Evolutionary conservation across 352 stramenopile genomes (phyloP).

Genomic region (Pythium aphanidermatum): DNA sequence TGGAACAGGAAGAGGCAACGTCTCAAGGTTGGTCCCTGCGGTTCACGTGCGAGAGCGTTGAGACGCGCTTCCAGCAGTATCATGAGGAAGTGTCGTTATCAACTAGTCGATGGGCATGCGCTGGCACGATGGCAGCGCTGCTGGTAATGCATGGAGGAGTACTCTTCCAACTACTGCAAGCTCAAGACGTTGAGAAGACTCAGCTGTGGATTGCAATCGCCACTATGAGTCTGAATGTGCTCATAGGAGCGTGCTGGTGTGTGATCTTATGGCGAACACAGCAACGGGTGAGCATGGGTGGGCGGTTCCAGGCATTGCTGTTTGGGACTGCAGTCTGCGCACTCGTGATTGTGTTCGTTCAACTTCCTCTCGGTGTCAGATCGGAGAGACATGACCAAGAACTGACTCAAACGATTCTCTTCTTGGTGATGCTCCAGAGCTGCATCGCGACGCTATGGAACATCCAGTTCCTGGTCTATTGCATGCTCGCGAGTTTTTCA

Average conservation of each 20-base stretch:
- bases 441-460: conserved; percentile 49
- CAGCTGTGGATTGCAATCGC: conserved; percentile 25
- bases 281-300: conserved; percentile 11
- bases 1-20: conserved; percentile 34
- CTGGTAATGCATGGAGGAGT: conserved; percentile 31
- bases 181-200: background rate
- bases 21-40: conserved; percentile 40
- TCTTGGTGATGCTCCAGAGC: conserved; percentile 42
- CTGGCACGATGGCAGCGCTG: conserved; percentile 26
- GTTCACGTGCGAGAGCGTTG: conserved; percentile 37
- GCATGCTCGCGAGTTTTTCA: conserved; percentile 19
- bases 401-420: conserved; percentile 46
- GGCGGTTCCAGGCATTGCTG: conserved; percentile 31
- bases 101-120: conserved; percentile 29
- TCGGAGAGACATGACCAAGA: conserved; percentile 18
- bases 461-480: conserved; percentile 47
- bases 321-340: conserved; percentile 23
- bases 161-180: conserved; percentile 14
- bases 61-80: conserved; percentile 52
- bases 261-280: conserved; percentile 23
- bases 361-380: conserved; percentile 16
- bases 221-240: conserved; percentile 9
- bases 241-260: conserved; percentile 1
- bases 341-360: conserved; percentile 34
- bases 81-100: conserved; percentile 43